Evolutionary conservation across 1,284 basidiomycete species (phyloP).

Genomic region (Pterula multifida): DNA sequence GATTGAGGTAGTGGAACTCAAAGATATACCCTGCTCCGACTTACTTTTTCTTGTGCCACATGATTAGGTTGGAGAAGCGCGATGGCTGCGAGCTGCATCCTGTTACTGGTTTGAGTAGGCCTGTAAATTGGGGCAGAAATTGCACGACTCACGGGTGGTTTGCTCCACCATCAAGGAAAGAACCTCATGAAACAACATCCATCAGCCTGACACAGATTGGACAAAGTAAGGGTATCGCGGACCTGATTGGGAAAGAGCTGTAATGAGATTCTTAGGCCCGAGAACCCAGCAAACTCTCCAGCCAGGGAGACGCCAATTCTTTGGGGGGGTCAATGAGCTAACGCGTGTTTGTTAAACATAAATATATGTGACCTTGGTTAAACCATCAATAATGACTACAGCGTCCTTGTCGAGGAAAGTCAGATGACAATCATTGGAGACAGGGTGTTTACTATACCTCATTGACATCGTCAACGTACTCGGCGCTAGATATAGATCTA

Average conservation of each 20-base stretch:
- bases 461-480: slow-evolving; percentile 80
- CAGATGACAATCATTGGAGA: background rate
- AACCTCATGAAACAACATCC: slow-evolving; percentile 35
- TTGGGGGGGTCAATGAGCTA: slow-evolving; percentile 3
- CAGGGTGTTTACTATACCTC: slow-evolving; percentile 26
- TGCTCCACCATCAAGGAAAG: slow-evolving; percentile 82
- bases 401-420: slow-evolving; percentile 38
- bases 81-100: slow-evolving; percentile 78
- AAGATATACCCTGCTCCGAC: slow-evolving; percentile 6
- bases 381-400: slow-evolving; percentile 79
- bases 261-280: slow-evolving; percentile 84
- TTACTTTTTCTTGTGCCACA: slow-evolving; percentile 61
- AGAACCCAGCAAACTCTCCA: slow-evolving; percentile 95
- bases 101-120: slow-evolving; percentile 17
- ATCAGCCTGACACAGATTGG: background rate
- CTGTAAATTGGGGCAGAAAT: background rate
- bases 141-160: slow-evolving; percentile 71
- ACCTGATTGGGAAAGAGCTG: slow-evolving; percentile 79
- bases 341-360: background rate
- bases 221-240: slow-evolving; percentile 11
- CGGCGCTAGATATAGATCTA: slow-evolving; percentile 71
- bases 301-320: slow-evolving; percentile 86
- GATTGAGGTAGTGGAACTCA: background rate
- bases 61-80: slow-evolving; percentile 64
- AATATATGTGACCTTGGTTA: slow-evolving; percentile 62